Percentiles rank a stretch among this genome's conserved stretches.
Conservation (phyloP, 2,329 filamentous ascomycete genomes). For the Penicillium sp. region DNA sequence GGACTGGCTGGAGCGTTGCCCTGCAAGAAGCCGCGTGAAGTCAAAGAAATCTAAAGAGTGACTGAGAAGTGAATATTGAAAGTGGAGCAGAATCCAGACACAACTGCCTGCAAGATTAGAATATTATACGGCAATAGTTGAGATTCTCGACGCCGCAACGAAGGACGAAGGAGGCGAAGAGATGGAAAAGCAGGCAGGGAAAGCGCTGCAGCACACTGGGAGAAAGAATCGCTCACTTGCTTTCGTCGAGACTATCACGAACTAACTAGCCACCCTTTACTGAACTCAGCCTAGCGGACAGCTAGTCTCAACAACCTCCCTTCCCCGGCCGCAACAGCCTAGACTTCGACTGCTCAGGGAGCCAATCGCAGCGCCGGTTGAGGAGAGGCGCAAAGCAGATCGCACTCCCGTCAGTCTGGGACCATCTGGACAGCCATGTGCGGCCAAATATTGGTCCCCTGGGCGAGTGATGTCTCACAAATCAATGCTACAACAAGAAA, state of each 20-base stretch:
- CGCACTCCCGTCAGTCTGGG: constrained; percentile 4
- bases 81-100: constrained; percentile 6
- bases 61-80: constrained; percentile 15
- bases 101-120: not conserved
- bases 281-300: constrained; percentile 13
- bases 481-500: not conserved
- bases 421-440: constrained; percentile 10
- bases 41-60: constrained; percentile 19
- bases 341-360: constrained; percentile 9
- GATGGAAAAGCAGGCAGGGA: constrained; percentile 3
- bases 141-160: constrained; percentile 4
- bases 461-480: constrained; percentile 11
- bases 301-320: constrained; percentile 10
- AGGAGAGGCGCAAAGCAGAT: constrained; percentile 9
- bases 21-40: not conserved
- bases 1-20: constrained; percentile 7
- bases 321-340: constrained; percentile 14
- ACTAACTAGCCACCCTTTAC: constrained; percentile 13
- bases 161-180: constrained; percentile 15
- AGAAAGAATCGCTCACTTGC: constrained; percentile 6
- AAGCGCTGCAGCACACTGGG: not conserved
- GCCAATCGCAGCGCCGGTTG: constrained; percentile 9
- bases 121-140: not conserved
- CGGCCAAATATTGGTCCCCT: constrained; percentile 9
- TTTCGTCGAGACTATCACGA: constrained; percentile 8